Evolutionary conservation across 805 yeast species (phyloP).

Genomic region (Ascoidea tarda): DNA sequence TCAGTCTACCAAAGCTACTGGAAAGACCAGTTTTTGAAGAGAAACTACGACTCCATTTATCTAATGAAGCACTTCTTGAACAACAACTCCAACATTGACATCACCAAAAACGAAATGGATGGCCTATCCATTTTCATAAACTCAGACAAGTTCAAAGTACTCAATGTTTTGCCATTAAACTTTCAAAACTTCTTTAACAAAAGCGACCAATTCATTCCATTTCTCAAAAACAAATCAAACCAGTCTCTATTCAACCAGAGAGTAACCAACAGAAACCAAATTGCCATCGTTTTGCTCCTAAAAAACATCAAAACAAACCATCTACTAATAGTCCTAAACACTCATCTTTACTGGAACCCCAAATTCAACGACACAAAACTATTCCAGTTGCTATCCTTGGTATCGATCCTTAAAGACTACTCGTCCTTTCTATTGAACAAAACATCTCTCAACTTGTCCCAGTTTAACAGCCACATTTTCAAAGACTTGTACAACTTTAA

Average conservation of each 20-base stretch:
- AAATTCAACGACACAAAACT: conserved; percentile 27
- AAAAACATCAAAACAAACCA: conserved; percentile 18
- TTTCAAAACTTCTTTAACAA: background rate
- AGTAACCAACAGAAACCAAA: conserved; percentile 26
- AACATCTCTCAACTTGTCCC: conserved; percentile 5
- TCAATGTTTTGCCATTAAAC: background rate
- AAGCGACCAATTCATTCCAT: background rate
- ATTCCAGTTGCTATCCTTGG: conserved; percentile 22
- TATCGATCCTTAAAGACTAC: conserved; percentile 11
- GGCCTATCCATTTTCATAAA: conserved; percentile 30
- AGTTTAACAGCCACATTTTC: background rate
- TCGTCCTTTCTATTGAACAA: conserved; percentile 10
- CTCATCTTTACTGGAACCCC: conserved; percentile 32
- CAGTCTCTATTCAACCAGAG: conserved; percentile 15
- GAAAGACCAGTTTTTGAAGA: conserved; percentile 9
- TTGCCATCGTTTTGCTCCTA: conserved; percentile 23
- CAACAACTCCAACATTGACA: conserved; percentile 23
- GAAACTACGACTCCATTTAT: conserved; percentile 21
- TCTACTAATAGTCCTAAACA: conserved; percentile 23
- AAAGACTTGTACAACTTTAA: background rate
- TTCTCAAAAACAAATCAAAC: background rate
- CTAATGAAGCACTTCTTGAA: conserved; percentile 23
- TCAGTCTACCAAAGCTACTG: conserved; percentile 17
- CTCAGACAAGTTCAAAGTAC: conserved; percentile 18
- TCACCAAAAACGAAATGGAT: conserved; percentile 22